A percentile compares a stretch with the other conserved stretches of the same genome.
Evolutionary conservation across 2,329 filamentous ascomycete genomes (phyloP).

Genomic region (Fusarium azukiicola): DNA sequence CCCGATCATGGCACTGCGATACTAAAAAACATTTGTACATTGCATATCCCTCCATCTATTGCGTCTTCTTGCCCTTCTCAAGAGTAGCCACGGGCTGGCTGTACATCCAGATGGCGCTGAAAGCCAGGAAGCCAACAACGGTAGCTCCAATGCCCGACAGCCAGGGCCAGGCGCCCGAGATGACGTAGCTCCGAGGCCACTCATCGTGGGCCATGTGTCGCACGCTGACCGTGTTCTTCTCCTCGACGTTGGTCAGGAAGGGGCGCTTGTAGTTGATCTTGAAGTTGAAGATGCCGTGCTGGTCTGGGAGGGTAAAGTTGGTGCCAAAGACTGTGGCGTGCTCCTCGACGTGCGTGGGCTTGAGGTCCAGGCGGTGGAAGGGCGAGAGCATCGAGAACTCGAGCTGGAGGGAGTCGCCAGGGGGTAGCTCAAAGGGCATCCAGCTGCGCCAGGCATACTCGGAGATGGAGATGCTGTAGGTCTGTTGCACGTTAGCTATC

Average conservation of each 20-base stretch:
- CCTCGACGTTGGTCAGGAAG: constrained; percentile 93
- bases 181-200: constrained; percentile 94
- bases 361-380: constrained; percentile 92
- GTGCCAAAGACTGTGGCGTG: constrained; percentile 87
- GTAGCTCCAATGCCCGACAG: constrained; percentile 93
- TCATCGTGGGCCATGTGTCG: constrained; percentile 99
- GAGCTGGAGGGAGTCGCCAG: constrained; percentile 89
- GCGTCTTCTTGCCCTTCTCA: constrained; percentile 69
- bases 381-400: constrained; percentile 99
- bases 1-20: constrained; percentile 23
- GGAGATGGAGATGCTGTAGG: constrained; percentile 93
- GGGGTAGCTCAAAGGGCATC: constrained; percentile 85
- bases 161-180: constrained; percentile 97
- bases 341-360: constrained; percentile 75
- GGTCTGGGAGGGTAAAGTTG: constrained; percentile 92
- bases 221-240: constrained; percentile 97
- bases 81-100: constrained; percentile 70
- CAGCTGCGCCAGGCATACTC: constrained; percentile 90
- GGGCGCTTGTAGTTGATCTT: constrained; percentile 98
- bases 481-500: constrained; percentile 71
- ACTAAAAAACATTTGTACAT: constrained; percentile 40
- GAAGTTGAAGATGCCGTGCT: constrained; percentile 99
- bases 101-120: constrained; percentile 94
- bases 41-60: constrained; percentile 59
- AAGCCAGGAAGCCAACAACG: constrained; percentile 90